A percentile compares a stretch with the other conserved stretches of the same genome.
These are phyloP conservation scores for Penicillium odoratum DNA, from an alignment of 495 filamentous ascomycete genomes.

Conservation along the genomic window DNA sequence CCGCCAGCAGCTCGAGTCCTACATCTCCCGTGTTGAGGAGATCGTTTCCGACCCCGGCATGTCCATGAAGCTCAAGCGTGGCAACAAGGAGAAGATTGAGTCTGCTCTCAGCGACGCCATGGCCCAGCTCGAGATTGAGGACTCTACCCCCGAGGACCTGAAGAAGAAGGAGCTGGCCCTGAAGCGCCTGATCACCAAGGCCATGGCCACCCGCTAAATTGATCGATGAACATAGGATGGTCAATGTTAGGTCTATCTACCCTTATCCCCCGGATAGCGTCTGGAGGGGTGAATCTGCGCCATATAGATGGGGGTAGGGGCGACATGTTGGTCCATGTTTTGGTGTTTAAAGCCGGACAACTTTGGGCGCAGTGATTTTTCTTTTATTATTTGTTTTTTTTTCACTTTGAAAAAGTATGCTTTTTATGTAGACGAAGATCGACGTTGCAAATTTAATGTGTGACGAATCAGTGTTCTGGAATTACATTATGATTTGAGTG, in stretches of 20 bases:
- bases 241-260: conserved; percentile 17
- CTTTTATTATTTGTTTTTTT: conserved; percentile 18
- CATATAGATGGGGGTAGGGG: conserved; percentile 24
- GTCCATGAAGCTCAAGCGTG: conserved; percentile 96
- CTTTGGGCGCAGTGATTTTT: conserved; percentile 32
- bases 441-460: conserved; percentile 44
- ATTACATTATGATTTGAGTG: not conserved
- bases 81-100: conserved; percentile 99
- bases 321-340: conserved; percentile 27
- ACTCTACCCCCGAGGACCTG: conserved; percentile 87
- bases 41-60: conserved; percentile 95
- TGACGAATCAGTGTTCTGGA: conserved; percentile 25
- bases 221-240: conserved; percentile 26
- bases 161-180: conserved; percentile 99
- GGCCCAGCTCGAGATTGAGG: conserved; percentile 83
- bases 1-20: conserved; percentile 97
- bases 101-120: conserved; percentile 83
- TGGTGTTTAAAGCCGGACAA: conserved; percentile 32
- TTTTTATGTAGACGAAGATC: conserved; percentile 37
- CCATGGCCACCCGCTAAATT: conserved; percentile 82
- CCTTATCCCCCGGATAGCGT: conserved; percentile 16
- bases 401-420: conserved; percentile 38
- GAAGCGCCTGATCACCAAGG: conserved; percentile 97
- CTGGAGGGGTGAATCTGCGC: conserved; percentile 20
- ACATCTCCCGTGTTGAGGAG: conserved; percentile 98